phyloP scores from a whole-genome alignment of 2,329 filamentous ascomycete genomes.

The Phoma sp. region DNA sequence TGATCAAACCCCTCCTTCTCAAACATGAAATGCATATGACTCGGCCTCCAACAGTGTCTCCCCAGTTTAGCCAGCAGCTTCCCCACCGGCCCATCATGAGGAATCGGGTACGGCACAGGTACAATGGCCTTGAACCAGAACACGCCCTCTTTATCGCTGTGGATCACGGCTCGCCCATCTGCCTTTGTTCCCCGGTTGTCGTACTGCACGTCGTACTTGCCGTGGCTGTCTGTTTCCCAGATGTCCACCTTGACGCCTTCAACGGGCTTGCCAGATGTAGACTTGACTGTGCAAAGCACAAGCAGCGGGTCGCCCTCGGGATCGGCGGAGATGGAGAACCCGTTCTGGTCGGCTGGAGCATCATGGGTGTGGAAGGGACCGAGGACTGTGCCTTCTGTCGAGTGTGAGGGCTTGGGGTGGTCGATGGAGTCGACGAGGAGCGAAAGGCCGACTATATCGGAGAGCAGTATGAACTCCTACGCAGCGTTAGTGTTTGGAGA shows the following conservation, averaged over 20 bases:
- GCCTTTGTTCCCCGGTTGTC: constrained; percentile 64
- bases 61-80: constrained; percentile 38
- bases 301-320: constrained; percentile 73
- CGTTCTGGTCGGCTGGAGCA: constrained; percentile 64
- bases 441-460: constrained; percentile 79
- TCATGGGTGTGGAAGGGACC: constrained; percentile 87
- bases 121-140: constrained; percentile 89
- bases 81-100: constrained; percentile 77
- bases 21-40: constrained; percentile 70
- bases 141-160: constrained; percentile 71
- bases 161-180: constrained; percentile 76
- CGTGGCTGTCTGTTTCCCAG: constrained; percentile 84
- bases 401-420: constrained; percentile 75
- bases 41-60: constrained; percentile 47
- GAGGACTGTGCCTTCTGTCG: constrained; percentile 80
- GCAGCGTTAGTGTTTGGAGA: neutral
- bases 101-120: constrained; percentile 86
- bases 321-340: constrained; percentile 71
- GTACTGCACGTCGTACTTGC: constrained; percentile 84
- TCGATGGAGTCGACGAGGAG: constrained; percentile 83
- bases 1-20: constrained; percentile 65
- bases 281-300: constrained; percentile 75
- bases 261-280: constrained; percentile 69
- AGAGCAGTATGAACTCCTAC: constrained; percentile 82
- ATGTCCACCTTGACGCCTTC: constrained; percentile 76